phyloP scores from a whole-genome alignment of 768 basidiomycete species.

The Gloeostereum incarnatum region DNA sequence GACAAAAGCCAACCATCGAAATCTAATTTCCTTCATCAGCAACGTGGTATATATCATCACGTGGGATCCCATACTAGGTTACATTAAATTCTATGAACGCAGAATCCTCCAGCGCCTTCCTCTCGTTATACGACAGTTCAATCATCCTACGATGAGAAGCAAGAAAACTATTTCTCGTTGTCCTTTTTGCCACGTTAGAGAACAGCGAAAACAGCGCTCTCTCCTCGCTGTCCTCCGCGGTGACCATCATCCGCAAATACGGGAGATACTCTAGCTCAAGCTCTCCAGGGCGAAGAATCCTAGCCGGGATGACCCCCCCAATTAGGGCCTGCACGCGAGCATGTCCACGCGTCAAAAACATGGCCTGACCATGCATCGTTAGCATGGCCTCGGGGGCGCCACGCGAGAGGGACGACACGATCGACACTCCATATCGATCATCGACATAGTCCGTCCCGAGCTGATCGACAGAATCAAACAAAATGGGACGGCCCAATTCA shows the following conservation, averaged over 20 bases:
- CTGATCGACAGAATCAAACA: slow-evolving; percentile 30
- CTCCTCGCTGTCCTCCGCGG: slow-evolving; percentile 51
- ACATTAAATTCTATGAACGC: background rate
- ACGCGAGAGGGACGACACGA: slow-evolving; percentile 39
- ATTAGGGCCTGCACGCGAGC: slow-evolving; percentile 38
- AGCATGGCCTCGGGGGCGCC: slow-evolving; percentile 20
- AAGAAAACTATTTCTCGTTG: slow-evolving; percentile 53
- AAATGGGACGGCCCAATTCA: slow-evolving; percentile 40
- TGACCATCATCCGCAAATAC: slow-evolving; percentile 54
- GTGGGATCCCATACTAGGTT: background rate
- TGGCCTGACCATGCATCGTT: slow-evolving; percentile 1
- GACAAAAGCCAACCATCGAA: too few relatives aligned
- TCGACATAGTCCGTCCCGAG: slow-evolving; percentile 22
- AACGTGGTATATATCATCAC: too few relatives aligned
- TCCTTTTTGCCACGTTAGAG: slow-evolving; percentile 23
- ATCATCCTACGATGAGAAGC: slow-evolving; percentile 38
- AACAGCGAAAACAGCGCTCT: slow-evolving; percentile 12
- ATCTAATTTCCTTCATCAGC: too few relatives aligned
- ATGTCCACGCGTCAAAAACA: slow-evolving; percentile 11
- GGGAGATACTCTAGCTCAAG: slow-evolving; percentile 67
- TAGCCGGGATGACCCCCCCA: slow-evolving; percentile 26
- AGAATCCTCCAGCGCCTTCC: slow-evolving; percentile 20
- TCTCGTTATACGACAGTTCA: slow-evolving; percentile 24
- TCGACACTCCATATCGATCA: slow-evolving; percentile 38
- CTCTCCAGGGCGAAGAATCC: slow-evolving; percentile 31